phyloP scores from a whole-genome alignment of 768 basidiomycete species.

The Phanerochaete sordida region DNA sequence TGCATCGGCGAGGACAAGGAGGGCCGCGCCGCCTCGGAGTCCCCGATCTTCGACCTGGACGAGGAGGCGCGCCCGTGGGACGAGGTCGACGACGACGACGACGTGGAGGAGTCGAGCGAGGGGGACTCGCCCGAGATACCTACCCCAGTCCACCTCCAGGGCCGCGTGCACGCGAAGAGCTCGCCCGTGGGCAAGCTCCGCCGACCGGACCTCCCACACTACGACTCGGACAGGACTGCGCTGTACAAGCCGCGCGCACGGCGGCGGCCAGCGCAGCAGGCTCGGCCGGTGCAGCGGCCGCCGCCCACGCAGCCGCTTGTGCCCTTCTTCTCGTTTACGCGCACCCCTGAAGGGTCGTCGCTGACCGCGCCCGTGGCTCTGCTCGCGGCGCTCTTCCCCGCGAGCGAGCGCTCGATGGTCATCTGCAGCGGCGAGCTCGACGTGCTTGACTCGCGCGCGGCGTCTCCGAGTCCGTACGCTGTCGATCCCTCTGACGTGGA shows the following conservation, averaged over 20 bases:
- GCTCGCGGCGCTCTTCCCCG: slow-evolving; percentile 67
- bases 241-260: background rate
- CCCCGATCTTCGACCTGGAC: slow-evolving; percentile 12
- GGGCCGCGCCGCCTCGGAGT: slow-evolving; percentile 12
- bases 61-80: slow-evolving; percentile 11
- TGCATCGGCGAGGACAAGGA: slow-evolving; percentile 20
- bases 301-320: slow-evolving; percentile 27
- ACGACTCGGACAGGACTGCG: background rate
- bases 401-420: slow-evolving; percentile 69
- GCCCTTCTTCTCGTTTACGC: slow-evolving; percentile 80
- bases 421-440: slow-evolving; percentile 71
- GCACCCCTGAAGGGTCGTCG: slow-evolving; percentile 73
- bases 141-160: background rate
- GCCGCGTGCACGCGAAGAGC: background rate
- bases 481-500: slow-evolving; percentile 11
- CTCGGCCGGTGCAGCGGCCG: background rate
- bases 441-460: slow-evolving; percentile 40
- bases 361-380: slow-evolving; percentile 68
- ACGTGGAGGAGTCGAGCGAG: slow-evolving; percentile 1
- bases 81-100: slow-evolving; percentile 2
- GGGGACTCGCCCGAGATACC: background rate
- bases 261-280: background rate
- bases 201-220: slow-evolving; percentile 1
- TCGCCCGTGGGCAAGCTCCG: background rate
- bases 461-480: slow-evolving; percentile 13